Evolutionary conservation across 768 basidiomycete species (phyloP).

Genomic region (Xanthoconium stramineum): DNA sequence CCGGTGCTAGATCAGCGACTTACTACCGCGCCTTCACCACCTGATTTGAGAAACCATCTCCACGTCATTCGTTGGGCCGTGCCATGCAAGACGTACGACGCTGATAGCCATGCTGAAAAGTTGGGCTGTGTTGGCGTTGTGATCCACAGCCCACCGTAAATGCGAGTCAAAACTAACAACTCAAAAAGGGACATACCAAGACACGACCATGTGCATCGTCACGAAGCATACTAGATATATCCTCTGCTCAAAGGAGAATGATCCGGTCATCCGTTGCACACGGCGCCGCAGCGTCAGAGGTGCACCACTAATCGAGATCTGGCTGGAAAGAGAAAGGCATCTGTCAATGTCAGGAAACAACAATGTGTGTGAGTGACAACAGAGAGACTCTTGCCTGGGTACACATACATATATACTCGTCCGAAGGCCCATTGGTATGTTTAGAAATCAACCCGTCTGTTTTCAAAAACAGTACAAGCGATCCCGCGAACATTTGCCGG

Average conservation of each 20-base stretch:
- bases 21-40: background rate
- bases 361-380: background rate
- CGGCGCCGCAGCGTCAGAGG: slow-evolving; percentile 17
- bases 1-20: slow-evolving; percentile 1
- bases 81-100: background rate
- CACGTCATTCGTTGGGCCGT: background rate
- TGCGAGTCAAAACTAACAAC: background rate
- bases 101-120: background rate
- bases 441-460: background rate
- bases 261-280: background rate
- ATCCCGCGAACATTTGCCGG: slow-evolving; percentile 33
- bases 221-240: background rate
- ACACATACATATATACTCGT: background rate
- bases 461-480: slow-evolving; percentile 18
- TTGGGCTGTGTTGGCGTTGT: background rate
- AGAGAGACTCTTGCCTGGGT: background rate
- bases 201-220: background rate
- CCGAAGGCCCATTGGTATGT: background rate
- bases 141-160: background rate
- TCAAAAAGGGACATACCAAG: slow-evolving; percentile 1
- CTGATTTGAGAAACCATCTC: background rate
- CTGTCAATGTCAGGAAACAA: slow-evolving; percentile 1
- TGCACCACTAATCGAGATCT: slow-evolving; percentile 8
- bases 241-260: background rate
- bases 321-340: background rate